A percentile compares a stretch with the other conserved stretches of the same genome.
These are phyloP conservation scores for Quercus mongolica DNA, from an alignment of 306 rosid genomes.

Conservation along the genomic window DNA sequence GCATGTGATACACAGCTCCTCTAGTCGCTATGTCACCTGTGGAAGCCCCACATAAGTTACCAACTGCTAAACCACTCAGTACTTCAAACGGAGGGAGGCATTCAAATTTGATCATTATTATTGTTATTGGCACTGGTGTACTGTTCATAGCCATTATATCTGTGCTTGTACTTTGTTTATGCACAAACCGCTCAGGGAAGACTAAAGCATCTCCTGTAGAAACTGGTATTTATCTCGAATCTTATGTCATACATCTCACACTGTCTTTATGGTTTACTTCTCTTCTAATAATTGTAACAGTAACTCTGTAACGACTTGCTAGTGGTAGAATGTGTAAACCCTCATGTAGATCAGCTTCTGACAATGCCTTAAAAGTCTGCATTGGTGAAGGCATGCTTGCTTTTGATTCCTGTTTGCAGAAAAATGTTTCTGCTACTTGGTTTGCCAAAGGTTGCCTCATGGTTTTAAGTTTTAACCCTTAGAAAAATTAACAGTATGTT, in stretches of 20 bases:
- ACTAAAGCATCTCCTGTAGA: constrained; percentile 44
- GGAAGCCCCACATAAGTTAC: constrained; percentile 43
- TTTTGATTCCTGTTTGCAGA: constrained; percentile 9
- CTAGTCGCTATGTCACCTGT: constrained; percentile 48
- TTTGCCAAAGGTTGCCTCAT: neutral
- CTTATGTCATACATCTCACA: neutral
- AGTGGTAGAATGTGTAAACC: neutral
- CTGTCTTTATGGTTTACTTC: constrained; percentile 1
- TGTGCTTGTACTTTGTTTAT: constrained; percentile 57
- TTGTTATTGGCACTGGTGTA: constrained; percentile 68
- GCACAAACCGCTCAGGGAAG: constrained; percentile 48
- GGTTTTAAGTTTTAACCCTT: neutral
- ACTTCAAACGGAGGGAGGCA: constrained; percentile 47
- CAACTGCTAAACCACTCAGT: constrained; percentile 39
- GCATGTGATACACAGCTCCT: constrained; percentile 57
- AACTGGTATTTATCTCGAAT: constrained; percentile 50
- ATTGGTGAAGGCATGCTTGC: neutral
- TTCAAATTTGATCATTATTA: constrained; percentile 58
- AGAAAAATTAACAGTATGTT: neutral
- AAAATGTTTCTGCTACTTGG: neutral
- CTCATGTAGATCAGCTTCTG: constrained; percentile 7
- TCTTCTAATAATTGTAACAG: neutral
- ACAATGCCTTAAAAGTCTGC: constrained; percentile 6
- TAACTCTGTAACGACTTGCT: constrained; percentile 12
- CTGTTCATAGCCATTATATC: constrained; percentile 61